Evolutionary conservation across 1,284 basidiomycete species (phyloP).

Genomic region (Mycosarcoma mackinlayi): DNA sequence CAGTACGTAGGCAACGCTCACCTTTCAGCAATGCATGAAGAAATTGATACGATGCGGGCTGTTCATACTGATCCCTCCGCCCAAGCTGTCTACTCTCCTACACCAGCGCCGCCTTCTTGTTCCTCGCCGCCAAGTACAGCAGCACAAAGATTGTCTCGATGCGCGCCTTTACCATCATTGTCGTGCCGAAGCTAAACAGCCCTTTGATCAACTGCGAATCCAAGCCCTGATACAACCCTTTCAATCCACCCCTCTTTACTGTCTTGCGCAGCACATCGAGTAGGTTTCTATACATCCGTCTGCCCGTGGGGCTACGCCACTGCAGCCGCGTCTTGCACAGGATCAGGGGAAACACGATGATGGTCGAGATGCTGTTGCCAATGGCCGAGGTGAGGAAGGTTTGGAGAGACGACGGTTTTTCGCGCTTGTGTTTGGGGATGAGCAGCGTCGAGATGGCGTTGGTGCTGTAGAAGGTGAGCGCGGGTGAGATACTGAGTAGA

Average conservation of each 20-base stretch:
- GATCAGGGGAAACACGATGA: conserved; percentile 69
- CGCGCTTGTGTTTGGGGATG: conserved; percentile 32
- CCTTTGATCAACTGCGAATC: conserved; percentile 62
- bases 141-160: conserved; percentile 56
- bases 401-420: conserved; percentile 58
- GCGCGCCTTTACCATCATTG: conserved; percentile 60
- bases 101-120: conserved; percentile 10
- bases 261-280: conserved; percentile 59
- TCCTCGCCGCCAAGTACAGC: conserved; percentile 40
- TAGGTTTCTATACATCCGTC: conserved; percentile 57
- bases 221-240: conserved; percentile 58
- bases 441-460: conserved; percentile 60
- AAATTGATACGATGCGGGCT: too few relatives aligned
- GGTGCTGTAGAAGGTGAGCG: conserved; percentile 69
- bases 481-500: conserved; percentile 68
- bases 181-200: conserved; percentile 56
- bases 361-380: conserved; percentile 69
- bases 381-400: conserved; percentile 70
- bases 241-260: conserved; percentile 42
- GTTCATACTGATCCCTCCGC: too few relatives aligned
- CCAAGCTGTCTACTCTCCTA: too few relatives aligned
- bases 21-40: too few relatives aligned
- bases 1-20: too few relatives aligned
- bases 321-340: conserved; percentile 70
- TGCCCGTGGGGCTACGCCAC: conserved; percentile 66